Base-by-base conservation (phyloP, 2,329 filamentous ascomycete genomes). In the Colletotrichum sojae region DNA sequence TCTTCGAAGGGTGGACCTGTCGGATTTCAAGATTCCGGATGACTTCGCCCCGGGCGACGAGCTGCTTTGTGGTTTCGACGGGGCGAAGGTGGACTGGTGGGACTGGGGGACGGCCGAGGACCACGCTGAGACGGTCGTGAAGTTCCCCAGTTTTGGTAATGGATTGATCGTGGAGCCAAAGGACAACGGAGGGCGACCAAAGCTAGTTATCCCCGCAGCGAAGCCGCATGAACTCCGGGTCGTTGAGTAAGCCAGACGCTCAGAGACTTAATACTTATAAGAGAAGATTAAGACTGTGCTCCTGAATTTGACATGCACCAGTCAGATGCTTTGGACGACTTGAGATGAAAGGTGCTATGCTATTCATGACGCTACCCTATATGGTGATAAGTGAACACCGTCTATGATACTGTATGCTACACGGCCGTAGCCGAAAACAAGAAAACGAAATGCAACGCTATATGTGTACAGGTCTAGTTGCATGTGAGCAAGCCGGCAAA, bases 401-500 rank as follows among this genome's bases (percentile, higher is more conserved):
- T 56, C 36, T 56, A 55, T 55, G 16, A 25, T 45, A 13, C 20
- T 56, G 36, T 15, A 22, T 56, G 3, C n/a, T n/a, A 36, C 31
- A 36, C 31, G 31, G 31, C 31, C 31, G 5, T 36, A 36, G 31
- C 31, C 31, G 9, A 36, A 36, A 36, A 36, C 31, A 36, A 36
- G 31, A 8, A 36, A 36, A 36, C 31, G 10, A 36, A 9, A 36
- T 56, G 53, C 22, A 56, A 22, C 43, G 3, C 31, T n/a, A 56
- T 3, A 20, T 22, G 12, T 56, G 16, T 40, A 4, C 5, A 22
- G 45, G 15, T 46, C 20, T 48, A 18, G 15, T 9, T 53, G 43
- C 65, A 69, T 12, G 3, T 15, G n/a, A 69, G 12, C 1, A 69
- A 31, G 10, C 18, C n/a, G n/a, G 46, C 13, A 22, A 69, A 69